These are phyloP conservation scores for Epithele typhae DNA, from an alignment of 768 basidiomycete species.

Conservation along the genomic window DNA sequence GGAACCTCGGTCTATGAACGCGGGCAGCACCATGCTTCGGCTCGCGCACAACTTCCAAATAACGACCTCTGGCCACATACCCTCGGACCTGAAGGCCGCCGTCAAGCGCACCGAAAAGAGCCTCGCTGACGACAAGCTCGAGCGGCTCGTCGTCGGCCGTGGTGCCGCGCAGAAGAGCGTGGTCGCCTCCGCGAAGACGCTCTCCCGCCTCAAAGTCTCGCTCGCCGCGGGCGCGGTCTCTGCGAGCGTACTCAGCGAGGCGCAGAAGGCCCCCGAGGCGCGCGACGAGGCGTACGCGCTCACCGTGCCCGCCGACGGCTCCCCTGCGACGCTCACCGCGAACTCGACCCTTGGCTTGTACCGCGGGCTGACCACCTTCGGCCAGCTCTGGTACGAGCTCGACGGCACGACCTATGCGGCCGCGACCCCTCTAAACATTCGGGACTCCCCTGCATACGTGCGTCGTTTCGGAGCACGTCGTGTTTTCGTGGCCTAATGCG, in stretches of 20 bases:
- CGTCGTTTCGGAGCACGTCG: slow-evolving; percentile 19
- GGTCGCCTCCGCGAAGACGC: slow-evolving; percentile 35
- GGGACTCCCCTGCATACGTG: slow-evolving; percentile 65
- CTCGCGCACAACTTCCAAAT: slow-evolving; percentile 52
- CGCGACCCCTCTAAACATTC: slow-evolving; percentile 53
- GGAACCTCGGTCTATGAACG: slow-evolving; percentile 24
- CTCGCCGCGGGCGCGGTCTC: slow-evolving; percentile 27
- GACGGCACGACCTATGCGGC: slow-evolving; percentile 45
- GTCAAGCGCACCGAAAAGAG: slow-evolving; percentile 41
- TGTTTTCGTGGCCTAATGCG: background rate
- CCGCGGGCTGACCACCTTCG: slow-evolving; percentile 74
- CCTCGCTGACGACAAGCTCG: slow-evolving; percentile 51
- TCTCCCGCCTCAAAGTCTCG: slow-evolving; percentile 42
- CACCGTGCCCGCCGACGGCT: slow-evolving; percentile 48
- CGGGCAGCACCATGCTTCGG: slow-evolving; percentile 26
- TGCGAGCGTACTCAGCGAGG: slow-evolving; percentile 48
- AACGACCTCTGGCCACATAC: slow-evolving; percentile 34
- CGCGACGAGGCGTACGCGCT: slow-evolving; percentile 62
- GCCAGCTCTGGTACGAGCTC: slow-evolving; percentile 55
- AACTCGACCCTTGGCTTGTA: slow-evolving; percentile 64
- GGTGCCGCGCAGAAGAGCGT: slow-evolving; percentile 42
- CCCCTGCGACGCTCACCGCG: slow-evolving; percentile 49
- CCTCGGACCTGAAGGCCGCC: slow-evolving; percentile 57
- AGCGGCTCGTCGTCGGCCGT: slow-evolving; percentile 55
- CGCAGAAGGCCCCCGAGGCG: slow-evolving; percentile 43